phyloP scores from a whole-genome alignment of 805 yeast species.

The Saturnispora bothae region DNA sequence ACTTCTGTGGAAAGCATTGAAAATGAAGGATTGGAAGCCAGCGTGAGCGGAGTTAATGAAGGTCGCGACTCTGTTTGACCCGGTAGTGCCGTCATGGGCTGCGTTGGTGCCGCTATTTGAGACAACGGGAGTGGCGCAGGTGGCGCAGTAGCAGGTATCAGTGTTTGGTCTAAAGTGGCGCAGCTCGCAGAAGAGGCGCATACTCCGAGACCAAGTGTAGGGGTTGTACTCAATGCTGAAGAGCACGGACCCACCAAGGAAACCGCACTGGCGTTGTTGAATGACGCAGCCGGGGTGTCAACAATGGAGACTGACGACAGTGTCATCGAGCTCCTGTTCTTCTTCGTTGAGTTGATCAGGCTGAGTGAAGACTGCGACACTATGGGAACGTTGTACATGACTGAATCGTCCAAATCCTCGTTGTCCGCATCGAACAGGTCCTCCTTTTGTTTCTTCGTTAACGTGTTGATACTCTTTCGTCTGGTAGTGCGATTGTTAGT shows the following conservation, averaged over 20 bases:
- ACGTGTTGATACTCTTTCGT: background rate
- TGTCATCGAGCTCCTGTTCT: too few relatives aligned
- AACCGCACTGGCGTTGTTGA: too few relatives aligned
- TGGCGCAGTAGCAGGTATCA: too few relatives aligned
- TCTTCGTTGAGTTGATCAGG: slow-evolving; percentile 16
- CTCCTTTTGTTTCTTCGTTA: slow-evolving; percentile 20
- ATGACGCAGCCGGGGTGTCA: too few relatives aligned
- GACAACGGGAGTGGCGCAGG: too few relatives aligned
- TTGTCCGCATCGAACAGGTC: slow-evolving; percentile 23
- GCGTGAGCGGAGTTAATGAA: background rate
- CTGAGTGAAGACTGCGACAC: slow-evolving; percentile 29
- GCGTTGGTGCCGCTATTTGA: too few relatives aligned
- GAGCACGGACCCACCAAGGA: too few relatives aligned
- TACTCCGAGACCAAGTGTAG: too few relatives aligned
- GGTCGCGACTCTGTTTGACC: background rate
- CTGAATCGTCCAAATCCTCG: slow-evolving; percentile 26
- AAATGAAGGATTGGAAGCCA: slow-evolving; percentile 17
- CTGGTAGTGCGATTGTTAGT: background rate
- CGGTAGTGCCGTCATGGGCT: too few relatives aligned
- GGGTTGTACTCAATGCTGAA: slow-evolving; percentile 17
- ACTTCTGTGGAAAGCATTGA: slow-evolving; percentile 27
- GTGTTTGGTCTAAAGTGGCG: too few relatives aligned
- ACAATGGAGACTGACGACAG: too few relatives aligned
- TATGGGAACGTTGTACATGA: slow-evolving; percentile 45
- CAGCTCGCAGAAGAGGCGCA: too few relatives aligned